Conservation (phyloP, 2,329 filamentous ascomycete species). For the Zasmidium cellare region DNA sequence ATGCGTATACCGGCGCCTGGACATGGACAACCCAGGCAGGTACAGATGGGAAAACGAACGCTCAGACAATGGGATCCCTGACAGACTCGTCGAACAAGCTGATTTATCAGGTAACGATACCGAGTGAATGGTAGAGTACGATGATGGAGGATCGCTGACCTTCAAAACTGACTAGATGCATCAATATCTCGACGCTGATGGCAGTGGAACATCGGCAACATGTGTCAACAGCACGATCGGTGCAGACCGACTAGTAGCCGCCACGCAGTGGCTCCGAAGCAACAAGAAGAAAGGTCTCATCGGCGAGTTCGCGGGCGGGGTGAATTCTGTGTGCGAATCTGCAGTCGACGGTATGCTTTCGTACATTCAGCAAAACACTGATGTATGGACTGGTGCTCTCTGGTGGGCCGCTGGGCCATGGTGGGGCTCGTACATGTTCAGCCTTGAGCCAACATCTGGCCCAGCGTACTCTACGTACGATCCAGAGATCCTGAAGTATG, state of each 20-base stretch:
- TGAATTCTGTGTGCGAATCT: conserved; percentile 50
- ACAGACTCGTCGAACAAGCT: conserved; percentile 56
- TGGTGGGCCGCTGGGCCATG: conserved; percentile 58
- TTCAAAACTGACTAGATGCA: too few species aligned
- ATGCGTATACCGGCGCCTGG: conserved; percentile 50
- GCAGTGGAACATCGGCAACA: conserved; percentile 50
- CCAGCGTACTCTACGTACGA: conserved; percentile 39
- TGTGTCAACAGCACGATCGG: conserved; percentile 58
- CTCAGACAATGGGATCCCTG: conserved; percentile 45
- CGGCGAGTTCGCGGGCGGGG: conserved; percentile 57
- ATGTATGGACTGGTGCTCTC: conserved; percentile 55
- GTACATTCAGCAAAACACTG: conserved; percentile 49
- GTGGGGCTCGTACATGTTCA: conserved; percentile 26
- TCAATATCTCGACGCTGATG: conserved; percentile 60
- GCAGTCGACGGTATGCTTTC: conserved; percentile 53
- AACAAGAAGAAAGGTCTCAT: conserved; percentile 56
- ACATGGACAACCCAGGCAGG: conserved; percentile 48
- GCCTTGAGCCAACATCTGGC: conserved; percentile 52
- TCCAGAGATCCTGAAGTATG: too few species aligned
- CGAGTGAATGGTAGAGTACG: too few species aligned
- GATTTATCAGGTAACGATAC: conserved; percentile 59
- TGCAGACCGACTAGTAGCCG: conserved; percentile 50
- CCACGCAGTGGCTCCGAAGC: conserved; percentile 55
- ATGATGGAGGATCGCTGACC: too few species aligned
- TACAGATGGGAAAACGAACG: conserved; percentile 43